Conservation (phyloP, 2,329 filamentous ascomycete genomes). For the Grosmannia clavigera region DNA sequence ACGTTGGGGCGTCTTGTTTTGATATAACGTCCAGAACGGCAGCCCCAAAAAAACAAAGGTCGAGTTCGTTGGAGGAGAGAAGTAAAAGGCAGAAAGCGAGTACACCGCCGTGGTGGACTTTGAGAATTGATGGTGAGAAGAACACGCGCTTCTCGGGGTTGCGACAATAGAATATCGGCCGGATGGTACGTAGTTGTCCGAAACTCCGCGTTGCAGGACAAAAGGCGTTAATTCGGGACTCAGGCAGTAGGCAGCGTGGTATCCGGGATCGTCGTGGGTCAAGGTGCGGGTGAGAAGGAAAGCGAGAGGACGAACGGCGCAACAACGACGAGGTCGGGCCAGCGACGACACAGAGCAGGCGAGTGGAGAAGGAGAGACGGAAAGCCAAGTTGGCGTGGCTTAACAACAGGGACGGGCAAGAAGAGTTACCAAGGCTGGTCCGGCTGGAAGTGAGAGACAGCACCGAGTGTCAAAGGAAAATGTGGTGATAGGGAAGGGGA, state of each 20-base stretch:
- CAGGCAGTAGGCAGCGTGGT: neutral
- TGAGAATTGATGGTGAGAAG: too few species aligned
- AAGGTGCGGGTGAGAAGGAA: neutral
- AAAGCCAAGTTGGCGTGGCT: neutral
- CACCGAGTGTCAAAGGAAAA: neutral
- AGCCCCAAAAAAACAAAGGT: too few species aligned
- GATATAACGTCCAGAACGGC: too few species aligned
- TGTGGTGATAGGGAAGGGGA: neutral
- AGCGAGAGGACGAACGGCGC: neutral
- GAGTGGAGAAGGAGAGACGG: neutral
- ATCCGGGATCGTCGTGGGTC: neutral
- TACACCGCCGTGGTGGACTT: neutral
- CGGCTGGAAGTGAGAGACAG: neutral
- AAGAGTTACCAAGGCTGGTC: neutral
- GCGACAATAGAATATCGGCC: too few species aligned
- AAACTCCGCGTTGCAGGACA: too few species aligned
- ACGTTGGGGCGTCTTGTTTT: neutral
- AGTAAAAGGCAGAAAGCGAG: too few species aligned
- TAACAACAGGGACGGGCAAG: neutral
- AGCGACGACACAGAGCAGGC: neutral
- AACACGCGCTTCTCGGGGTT: too few species aligned
- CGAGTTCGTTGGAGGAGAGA: neutral
- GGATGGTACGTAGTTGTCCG: too few species aligned
- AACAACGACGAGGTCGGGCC: slow-evolving; percentile 5
- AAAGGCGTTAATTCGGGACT: too few species aligned